Evolutionary conservation across 2,329 filamentous ascomycete genomes (phyloP), one percentile per base, ranked within the genome.

Genomic region (Hypoxylon sp.): DNA sequence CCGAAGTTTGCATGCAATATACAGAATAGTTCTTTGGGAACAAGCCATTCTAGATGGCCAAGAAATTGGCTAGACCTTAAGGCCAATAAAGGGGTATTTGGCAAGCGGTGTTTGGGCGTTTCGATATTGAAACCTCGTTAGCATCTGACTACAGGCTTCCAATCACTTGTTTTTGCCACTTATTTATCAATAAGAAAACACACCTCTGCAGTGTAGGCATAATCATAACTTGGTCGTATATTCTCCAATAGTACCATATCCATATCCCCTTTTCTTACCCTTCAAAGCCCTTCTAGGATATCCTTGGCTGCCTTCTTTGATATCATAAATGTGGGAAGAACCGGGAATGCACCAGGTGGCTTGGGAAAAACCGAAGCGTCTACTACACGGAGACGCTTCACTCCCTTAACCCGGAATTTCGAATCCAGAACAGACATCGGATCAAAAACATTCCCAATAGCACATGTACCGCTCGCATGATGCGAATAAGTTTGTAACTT

Each of bases 351-450:
- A 0, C 75, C 75, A 0, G 86, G 86, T 58, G 85, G 83, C 51
- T 77, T 80, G 1, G 84, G 83, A 62, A 83, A 87, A 1, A 82
- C 79, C 14, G 80, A 83, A 1, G 83, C 85, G 74, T 88, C 86
- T 2, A 88, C 85, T 8, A 88, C 84, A 30, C 86, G 78, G 29
- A 88, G 75, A 0, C 82, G 80, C 2, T 78, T 75, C 0, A 86
- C 83, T 3, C 84, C 85, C 19, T 81, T 77, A 2, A 88, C 85
- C 14, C 81, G 79, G 72, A 87, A 86, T 53, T 80, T 78, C 0
- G 78, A 78, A 69, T 88, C 83, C 37, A 88, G 71, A 3, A 87
- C 84, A 3, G 83, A 83, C 75, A 80, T 82, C 1, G 77, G 75
- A 71, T 88, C 85, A 19, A 78, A 78, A n/a, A 83, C 82, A 1